A percentile compares a stretch with the other conserved stretches of the same genome.
Conservation (phyloP, 139 green algal genomes). For the Micromonas commoda region DNA sequence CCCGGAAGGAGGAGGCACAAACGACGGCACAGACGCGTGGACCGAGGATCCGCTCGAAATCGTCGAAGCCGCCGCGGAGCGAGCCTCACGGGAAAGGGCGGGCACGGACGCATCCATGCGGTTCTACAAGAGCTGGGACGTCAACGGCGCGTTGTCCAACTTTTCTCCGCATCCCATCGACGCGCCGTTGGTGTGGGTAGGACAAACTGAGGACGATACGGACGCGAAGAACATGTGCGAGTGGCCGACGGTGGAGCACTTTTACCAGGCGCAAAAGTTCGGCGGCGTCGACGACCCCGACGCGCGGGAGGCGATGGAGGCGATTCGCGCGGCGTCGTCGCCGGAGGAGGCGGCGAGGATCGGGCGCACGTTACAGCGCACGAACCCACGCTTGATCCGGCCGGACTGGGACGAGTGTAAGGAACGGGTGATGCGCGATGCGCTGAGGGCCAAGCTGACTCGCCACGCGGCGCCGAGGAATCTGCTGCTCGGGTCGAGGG, state of each 20-base stretch:
- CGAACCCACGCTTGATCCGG: conserved; percentile 61
- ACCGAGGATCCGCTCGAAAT: not conserved
- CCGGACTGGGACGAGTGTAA: conserved; percentile 73
- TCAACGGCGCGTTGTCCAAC: conserved; percentile 83
- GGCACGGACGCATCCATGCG: too few species aligned
- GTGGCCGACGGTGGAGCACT: conserved; percentile 85
- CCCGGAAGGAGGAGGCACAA: not conserved
- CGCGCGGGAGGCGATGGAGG: conserved; percentile 28
- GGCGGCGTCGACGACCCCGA: conserved; percentile 35
- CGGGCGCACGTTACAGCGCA: conserved; percentile 59
- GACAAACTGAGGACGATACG: not conserved
- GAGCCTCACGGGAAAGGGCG: not conserved
- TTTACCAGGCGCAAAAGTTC: conserved; percentile 90
- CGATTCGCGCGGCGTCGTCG: conserved; percentile 57
- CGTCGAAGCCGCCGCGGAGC: not conserved
- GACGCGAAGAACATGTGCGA: not conserved
- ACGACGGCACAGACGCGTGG: conserved; percentile 5
- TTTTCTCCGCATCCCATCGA: conserved; percentile 84
- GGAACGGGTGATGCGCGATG: conserved; percentile 72
- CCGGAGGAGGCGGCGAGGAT: conserved; percentile 85
- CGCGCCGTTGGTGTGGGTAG: conserved; percentile 43
- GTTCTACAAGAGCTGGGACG: conserved; percentile 97
- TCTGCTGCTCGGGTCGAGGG: conserved; percentile 60
- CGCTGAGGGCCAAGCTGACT: conserved; percentile 75
- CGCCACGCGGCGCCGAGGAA: conserved; percentile 54